Base-by-base conservation (phyloP, 371 early-diverging fungal species). In the Entomophthora muscae region DNA sequence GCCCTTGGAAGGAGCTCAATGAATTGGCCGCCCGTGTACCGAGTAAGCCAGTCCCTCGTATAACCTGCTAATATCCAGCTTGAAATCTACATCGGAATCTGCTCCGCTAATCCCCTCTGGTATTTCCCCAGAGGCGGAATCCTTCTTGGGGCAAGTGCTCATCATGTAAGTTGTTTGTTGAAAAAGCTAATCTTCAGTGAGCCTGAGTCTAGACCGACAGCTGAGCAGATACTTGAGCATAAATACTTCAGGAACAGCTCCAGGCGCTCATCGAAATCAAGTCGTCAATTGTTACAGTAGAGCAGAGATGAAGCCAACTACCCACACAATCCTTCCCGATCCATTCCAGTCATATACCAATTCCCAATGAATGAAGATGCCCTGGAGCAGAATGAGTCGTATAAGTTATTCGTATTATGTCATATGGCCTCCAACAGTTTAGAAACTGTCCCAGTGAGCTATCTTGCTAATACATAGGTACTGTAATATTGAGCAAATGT, bases 1-100 rank as follows among this genome's bases (percentile, higher is more conserved):
- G 83, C 60, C 93, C 95, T 1, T 94, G 95, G 95, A 69, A 76
- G 27, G 73, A 76, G n/a, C 66, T 78, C 32, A 76, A 79, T 56
- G 83, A 83, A 62, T 77, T 86, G 32, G 81, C 86, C 59, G 80
- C n/a, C 86, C 21, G 73, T 88, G 42, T 88, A 83, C 68, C 81
- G 80, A 59, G 80, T 87, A 72, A 67, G n/a, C n/a, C 75, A 17
- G 26, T 59, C 0, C 22, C 51, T 62, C 27, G n/a, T 54, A 22
- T 63, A 51, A 53, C 52, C 3, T 28, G 22, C 59, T 62, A 13
- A 32, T 63, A 31, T 52, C 55, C 26, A 31, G 30, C 30, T 65
- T 51, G 23, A 32, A 23, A 70, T 70, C 78, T 54, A 77, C 79
- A 63, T 72, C 70, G 52, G 70, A 67, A 27, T 74, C 78, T 51